A percentile compares a stretch with the other conserved stretches of the same genome.
Evolutionary conservation across 495 filamentous ascomycete genomes (phyloP).

Genomic region (Emericellopsis terricola): DNA sequence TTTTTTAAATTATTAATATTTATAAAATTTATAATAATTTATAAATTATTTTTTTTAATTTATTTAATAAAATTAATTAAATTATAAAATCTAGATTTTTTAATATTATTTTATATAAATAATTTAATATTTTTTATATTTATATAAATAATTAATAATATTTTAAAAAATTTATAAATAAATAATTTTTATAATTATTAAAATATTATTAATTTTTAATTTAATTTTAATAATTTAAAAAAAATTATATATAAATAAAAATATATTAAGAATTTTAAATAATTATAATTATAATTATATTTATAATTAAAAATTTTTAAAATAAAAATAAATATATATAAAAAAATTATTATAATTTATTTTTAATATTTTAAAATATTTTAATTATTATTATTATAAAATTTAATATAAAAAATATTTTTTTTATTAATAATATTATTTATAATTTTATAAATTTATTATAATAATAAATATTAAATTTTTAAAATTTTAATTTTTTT

Average conservation of each 20-base stretch:
- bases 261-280: not conserved
- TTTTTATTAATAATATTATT: not conserved
- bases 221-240: not conserved
- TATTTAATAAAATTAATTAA: too few species aligned
- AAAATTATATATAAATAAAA: not conserved
- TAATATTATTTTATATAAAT: too few species aligned
- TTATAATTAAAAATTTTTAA: not conserved
- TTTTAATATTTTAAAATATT: not conserved
- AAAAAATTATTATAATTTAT: not conserved
- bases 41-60: too few species aligned
- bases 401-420: not conserved
- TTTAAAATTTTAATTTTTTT: not conserved
- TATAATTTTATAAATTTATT: not conserved
- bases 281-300: not conserved
- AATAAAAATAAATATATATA: too few species aligned
- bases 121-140: not conserved
- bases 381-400: not conserved
- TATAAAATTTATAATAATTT: too few species aligned
- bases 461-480: not conserved
- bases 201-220: not conserved
- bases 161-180: not conserved
- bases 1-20: too few species aligned
- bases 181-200: not conserved
- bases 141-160: not conserved
- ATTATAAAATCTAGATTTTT: too few species aligned